Conservation (phyloP, 495 filamentous ascomycete genomes). For the Lasiosphaeris hirsuta region DNA sequence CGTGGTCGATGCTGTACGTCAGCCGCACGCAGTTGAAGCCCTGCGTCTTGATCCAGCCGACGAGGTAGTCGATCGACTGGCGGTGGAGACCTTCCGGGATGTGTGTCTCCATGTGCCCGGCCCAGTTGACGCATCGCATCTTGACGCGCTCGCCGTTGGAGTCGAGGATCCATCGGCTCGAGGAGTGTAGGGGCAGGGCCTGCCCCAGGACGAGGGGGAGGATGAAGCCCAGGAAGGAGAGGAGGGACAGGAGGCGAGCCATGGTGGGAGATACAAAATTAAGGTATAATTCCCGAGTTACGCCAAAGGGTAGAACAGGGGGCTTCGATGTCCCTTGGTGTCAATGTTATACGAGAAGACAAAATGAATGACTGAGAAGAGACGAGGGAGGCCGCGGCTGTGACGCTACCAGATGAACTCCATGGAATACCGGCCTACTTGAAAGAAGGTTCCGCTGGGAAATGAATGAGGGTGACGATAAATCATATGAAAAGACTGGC, state of each 20-base stretch:
- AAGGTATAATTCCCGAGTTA: too few species aligned
- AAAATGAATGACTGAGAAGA: too few species aligned
- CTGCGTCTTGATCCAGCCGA: conserved; percentile 38
- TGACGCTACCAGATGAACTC: too few species aligned
- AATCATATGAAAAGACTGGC: too few species aligned
- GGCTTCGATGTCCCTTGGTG: too few species aligned
- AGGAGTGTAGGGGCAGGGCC: conserved; percentile 41
- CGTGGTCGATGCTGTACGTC: conserved; percentile 51
- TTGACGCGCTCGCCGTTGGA: conserved; percentile 44
- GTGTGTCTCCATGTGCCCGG: conserved; percentile 48
- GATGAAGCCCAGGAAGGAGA: conserved; percentile 18
- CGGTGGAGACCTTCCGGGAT: conserved; percentile 50
- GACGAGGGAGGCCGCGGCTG: too few species aligned
- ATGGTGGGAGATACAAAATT: not conserved
- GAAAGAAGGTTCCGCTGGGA: too few species aligned
- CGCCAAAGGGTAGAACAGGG: too few species aligned
- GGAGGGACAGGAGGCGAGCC: not conserved
- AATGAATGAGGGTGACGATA: too few species aligned
- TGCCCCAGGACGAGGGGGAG: conserved; percentile 20
- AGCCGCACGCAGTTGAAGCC: conserved; percentile 55
- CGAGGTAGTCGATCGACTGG: conserved; percentile 40
- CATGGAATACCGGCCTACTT: too few species aligned
- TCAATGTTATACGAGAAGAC: too few species aligned
- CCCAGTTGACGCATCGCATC: conserved; percentile 52
- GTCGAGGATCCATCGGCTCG: conserved; percentile 51